Base-by-base conservation (phyloP, 2,329 filamentous ascomycete genomes). In the Fusarium sp. region DNA sequence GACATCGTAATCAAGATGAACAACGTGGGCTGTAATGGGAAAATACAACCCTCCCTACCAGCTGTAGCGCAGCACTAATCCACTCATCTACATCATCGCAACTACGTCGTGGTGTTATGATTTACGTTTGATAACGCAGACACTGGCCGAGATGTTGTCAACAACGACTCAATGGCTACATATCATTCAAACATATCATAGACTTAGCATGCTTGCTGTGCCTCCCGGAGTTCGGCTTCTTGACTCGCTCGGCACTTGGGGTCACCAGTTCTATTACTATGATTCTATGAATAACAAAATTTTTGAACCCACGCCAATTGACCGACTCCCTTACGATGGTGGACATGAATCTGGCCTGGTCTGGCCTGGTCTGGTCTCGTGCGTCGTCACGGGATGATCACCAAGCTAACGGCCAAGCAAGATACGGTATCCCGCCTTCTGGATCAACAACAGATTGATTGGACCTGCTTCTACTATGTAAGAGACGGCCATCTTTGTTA, bases 311-410 rank as follows among this genome's bases (percentile, higher is more conserved):
- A 54, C 27, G 33, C 48, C 57, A 51, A 52, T 42, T 37, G 41
- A 50, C 45, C n/a, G n/a, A n/a, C 46, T 31, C 54, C 33, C 35
- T 29, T 31, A 31, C 29, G 20, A 55, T 40, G 23, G 35, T 33
- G 25, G 31, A 48, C 25, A 25, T 25, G 25, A 9, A 25, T 25
- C 25, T 25, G n/a, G n/a, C n/a, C n/a, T n/a, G n/a, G n/a, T n/a
- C n/a, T n/a, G n/a, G n/a, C n/a, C n/a, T n/a, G n/a, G n/a, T 25
- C 25, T 25, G 25, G 69, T 72, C 69, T 72, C 67, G 70, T 72
- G 70, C 69, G 50, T 51, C 61, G 58, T 72, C 70, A 72, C 67
- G 61, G 60, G 67, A 54, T 43, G 45, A 45, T 55, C 42, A 41
- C 39, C 35, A 63, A 58, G 31, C 45, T 40, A 67, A 45, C 21